A percentile compares a stretch with the other conserved stretches of the same genome.
phyloP scores from a whole-genome alignment of 331 rosid genomes.

The Telfairia occidentalis region DNA sequence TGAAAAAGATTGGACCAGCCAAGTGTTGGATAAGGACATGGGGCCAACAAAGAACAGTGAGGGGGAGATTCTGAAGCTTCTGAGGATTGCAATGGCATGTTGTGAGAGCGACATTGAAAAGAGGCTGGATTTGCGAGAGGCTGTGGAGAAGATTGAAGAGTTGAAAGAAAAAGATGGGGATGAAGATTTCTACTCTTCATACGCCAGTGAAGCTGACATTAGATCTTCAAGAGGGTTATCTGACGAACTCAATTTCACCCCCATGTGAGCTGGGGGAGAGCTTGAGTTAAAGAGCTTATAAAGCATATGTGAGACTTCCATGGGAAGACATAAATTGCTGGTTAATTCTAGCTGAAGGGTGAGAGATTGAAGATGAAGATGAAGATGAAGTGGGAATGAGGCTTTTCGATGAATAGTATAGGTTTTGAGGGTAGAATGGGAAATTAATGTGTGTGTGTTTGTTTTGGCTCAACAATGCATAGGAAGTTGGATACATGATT shows the following conservation, averaged over 20 bases:
- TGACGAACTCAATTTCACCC: slow-evolving; percentile 18
- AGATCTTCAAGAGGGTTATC: slow-evolving; percentile 20
- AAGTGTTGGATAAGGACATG: slow-evolving; percentile 57
- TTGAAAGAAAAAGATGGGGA: slow-evolving; percentile 39
- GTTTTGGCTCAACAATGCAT: background rate
- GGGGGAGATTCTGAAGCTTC: slow-evolving; percentile 50
- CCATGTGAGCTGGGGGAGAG: background rate
- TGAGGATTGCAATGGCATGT: slow-evolving; percentile 56
- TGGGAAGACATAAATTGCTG: background rate
- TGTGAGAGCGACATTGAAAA: slow-evolving; percentile 59
- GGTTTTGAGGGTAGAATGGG: background rate
- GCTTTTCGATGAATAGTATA: background rate
- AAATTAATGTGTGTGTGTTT: background rate
- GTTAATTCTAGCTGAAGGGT: background rate
- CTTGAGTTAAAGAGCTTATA: background rate
- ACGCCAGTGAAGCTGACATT: slow-evolving; percentile 36
- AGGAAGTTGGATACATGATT: slow-evolving; percentile 10
- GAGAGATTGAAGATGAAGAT: slow-evolving; percentile 4
- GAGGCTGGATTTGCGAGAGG: slow-evolving; percentile 62
- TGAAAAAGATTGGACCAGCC: slow-evolving; percentile 36
- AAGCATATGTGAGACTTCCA: background rate
- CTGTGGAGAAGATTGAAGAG: slow-evolving; percentile 46
- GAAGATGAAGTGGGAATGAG: background rate
- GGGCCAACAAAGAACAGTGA: slow-evolving; percentile 25
- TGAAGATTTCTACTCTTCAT: slow-evolving; percentile 34